A percentile compares a stretch with the other conserved stretches of the same genome.
Conservation (phyloP, 2,329 filamentous ascomycete species). For the Rhinocladiella similis region DNA sequence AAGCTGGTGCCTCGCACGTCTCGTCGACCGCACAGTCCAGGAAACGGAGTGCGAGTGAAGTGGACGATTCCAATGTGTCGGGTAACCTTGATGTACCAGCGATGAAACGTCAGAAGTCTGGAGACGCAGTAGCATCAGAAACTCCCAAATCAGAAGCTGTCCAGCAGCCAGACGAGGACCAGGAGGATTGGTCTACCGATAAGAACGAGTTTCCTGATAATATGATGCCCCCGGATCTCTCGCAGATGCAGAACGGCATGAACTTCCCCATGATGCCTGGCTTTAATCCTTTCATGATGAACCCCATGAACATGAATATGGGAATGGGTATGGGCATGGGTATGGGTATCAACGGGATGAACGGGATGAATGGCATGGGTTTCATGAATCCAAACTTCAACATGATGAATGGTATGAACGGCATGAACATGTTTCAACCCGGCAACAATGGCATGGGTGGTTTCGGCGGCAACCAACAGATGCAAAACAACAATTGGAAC, state of each 20-base stretch:
- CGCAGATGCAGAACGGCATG: conserved; percentile 30
- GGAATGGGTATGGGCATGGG: conserved; percentile 33
- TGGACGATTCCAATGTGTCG: conserved; percentile 59
- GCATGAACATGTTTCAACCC: conserved; percentile 33
- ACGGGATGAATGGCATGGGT: conserved; percentile 42
- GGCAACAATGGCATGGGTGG: conserved; percentile 33
- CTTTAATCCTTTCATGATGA: conserved; percentile 40
- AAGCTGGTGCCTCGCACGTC: conserved; percentile 24
- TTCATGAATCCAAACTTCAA: conserved; percentile 28
- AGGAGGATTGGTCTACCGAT: conserved; percentile 7
- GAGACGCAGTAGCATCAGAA: conserved; percentile 36
- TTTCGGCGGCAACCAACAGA: conserved; percentile 33
- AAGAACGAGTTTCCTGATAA: conserved; percentile 25
- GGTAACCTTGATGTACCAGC: conserved; percentile 39
- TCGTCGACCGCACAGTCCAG: conserved; percentile 51
- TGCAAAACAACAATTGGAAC: conserved; percentile 32
- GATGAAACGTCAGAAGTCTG: conserved; percentile 47
- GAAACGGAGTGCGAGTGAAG: conserved; percentile 77
- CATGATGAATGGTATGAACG: conserved; percentile 37
- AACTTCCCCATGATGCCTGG: conserved; percentile 26
- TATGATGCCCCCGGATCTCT: conserved; percentile 36
- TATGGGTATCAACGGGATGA: conserved; percentile 40
- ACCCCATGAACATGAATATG: conserved; percentile 49
- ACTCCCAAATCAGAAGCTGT: conserved; percentile 37
- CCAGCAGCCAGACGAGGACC: conserved; percentile 3